A percentile compares a stretch with the other conserved stretches of the same genome.
These are phyloP conservation scores for Monosporozyma siamensis DNA, from an alignment of 805 yeast species.

Conservation along the genomic window DNA sequence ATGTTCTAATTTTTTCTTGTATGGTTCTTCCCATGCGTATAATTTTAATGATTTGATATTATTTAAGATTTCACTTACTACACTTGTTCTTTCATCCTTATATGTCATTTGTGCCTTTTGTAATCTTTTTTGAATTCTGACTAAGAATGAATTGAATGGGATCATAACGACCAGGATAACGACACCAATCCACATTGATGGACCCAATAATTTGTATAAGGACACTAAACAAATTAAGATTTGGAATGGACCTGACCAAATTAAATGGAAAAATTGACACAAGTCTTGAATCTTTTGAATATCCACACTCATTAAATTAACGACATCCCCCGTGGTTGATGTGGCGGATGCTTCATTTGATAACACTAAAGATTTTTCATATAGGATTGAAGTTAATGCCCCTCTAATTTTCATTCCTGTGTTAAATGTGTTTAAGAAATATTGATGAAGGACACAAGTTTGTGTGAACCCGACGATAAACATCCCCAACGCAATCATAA, in stretches of 20 bases:
- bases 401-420: slow-evolving; percentile 70
- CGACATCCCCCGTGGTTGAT: slow-evolving; percentile 85
- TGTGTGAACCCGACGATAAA: slow-evolving; percentile 67
- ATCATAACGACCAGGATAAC: slow-evolving; percentile 65
- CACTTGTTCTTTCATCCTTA: slow-evolving; percentile 87
- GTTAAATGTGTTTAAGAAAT: slow-evolving; percentile 65
- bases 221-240: slow-evolving; percentile 65
- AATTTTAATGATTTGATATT: slow-evolving; percentile 88
- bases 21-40: slow-evolving; percentile 93
- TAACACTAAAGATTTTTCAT: slow-evolving; percentile 56
- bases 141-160: slow-evolving; percentile 66
- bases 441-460: slow-evolving; percentile 69
- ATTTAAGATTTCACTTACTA: slow-evolving; percentile 79
- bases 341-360: slow-evolving; percentile 64
- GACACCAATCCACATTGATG: slow-evolving; percentile 96
- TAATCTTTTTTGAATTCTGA: slow-evolving; percentile 55
- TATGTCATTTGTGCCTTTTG: slow-evolving; percentile 82
- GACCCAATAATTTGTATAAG: slow-evolving; percentile 64
- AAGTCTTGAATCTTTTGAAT: slow-evolving; percentile 81
- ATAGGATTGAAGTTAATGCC: slow-evolving; percentile 56
- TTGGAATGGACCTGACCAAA: slow-evolving; percentile 94
- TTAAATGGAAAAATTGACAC: slow-evolving; percentile 63
- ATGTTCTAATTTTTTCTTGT: slow-evolving; percentile 56
- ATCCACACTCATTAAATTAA: slow-evolving; percentile 90
- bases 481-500: slow-evolving; percentile 68